These are phyloP conservation scores for Pseudognaphalium luteoalbum DNA, from an alignment of 129 eudicot genomes.

Conservation along the genomic window DNA sequence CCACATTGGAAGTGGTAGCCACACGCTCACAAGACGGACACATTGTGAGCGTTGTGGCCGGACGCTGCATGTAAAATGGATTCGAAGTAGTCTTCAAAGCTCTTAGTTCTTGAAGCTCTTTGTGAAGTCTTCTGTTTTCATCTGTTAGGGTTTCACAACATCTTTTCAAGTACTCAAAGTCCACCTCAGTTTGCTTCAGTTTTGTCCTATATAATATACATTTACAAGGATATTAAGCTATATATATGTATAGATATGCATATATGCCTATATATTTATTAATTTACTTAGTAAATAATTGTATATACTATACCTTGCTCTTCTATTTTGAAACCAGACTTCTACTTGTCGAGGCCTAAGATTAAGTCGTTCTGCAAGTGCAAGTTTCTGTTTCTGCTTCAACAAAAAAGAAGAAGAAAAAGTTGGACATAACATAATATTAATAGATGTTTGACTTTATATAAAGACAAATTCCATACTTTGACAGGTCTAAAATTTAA, in stretches of 20 bases:
- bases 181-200: constrained; percentile 86
- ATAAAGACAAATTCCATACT: neutral
- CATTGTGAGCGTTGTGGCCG: constrained; percentile 85
- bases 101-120: constrained; percentile 73
- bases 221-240: neutral
- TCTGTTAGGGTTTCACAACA: constrained; percentile 72
- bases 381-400: constrained; percentile 76
- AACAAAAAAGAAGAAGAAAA: neutral
- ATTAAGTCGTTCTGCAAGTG: constrained; percentile 71
- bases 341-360: constrained; percentile 85
- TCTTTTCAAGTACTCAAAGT: constrained; percentile 76
- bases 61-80: constrained; percentile 69
- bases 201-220: constrained; percentile 48
- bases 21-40: constrained; percentile 87
- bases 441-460: neutral
- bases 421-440: neutral
- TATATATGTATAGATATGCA: neutral
- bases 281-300: neutral
- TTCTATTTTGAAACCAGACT: constrained; percentile 88
- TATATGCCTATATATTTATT: no score
- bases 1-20: constrained; percentile 47
- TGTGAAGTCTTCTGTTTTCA: constrained; percentile 69
- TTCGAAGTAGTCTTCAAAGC: constrained; percentile 54
- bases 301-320: constrained; percentile 56
- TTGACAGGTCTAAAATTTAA: neutral